Conservation (phyloP, 768 basidiomycete genomes). For the Kwoniella mangroviensis region DNA sequence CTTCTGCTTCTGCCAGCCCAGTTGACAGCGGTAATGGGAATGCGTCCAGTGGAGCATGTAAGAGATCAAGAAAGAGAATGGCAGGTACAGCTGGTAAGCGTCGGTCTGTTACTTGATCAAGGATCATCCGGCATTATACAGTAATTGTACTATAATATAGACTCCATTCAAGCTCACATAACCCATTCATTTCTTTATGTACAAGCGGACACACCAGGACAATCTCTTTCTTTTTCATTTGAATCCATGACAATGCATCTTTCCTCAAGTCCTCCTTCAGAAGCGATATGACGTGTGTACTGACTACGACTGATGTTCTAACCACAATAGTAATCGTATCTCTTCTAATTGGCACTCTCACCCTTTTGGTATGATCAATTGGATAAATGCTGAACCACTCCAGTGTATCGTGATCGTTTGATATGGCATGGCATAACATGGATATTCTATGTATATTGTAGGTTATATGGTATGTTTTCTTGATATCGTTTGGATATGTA, state of each 20-base stretch:
- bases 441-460: neutral
- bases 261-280: too few species aligned
- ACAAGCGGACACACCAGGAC: neutral
- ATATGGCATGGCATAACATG: too few species aligned
- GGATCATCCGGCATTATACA: neutral
- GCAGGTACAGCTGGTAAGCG: slow-evolving; percentile 6
- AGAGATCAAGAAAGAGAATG: slow-evolving; percentile 17
- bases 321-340: neutral
- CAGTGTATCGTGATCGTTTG: too few species aligned
- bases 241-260: too few species aligned
- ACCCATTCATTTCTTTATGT: neutral
- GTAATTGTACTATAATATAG: neutral
- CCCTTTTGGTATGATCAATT: neutral
- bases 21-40: neutral
- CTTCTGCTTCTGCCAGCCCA: neutral
- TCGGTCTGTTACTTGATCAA: neutral
- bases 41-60: slow-evolving; percentile 7
- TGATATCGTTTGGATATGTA: neutral
- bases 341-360: neutral
- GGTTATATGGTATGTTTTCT: neutral
- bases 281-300: neutral
- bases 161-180: neutral
- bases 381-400: too few species aligned
- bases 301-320: neutral
- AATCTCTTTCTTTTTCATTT: neutral